These are phyloP conservation scores for Bocquillonia castaneifolia DNA, from an alignment of 441 rosid genomes.

Conservation along the genomic window DNA sequence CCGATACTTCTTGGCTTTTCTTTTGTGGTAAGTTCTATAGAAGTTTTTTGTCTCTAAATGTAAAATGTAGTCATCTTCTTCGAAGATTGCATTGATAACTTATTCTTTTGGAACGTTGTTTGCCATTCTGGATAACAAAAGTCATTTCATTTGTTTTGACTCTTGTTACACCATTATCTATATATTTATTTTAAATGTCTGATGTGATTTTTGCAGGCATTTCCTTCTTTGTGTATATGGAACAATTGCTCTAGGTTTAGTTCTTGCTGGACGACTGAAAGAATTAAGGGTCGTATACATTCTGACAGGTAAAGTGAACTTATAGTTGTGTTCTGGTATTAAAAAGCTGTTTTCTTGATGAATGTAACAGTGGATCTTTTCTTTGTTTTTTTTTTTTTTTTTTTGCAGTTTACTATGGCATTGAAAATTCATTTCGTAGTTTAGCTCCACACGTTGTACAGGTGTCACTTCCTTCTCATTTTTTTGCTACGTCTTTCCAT, in stretches of 20 bases:
- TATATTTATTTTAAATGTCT: constrained; percentile 17
- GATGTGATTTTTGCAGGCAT: constrained; percentile 56
- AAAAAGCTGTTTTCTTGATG: neutral
- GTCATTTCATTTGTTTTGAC: constrained; percentile 2
- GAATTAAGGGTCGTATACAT: constrained; percentile 57
- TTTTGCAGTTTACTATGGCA: constrained; percentile 69
- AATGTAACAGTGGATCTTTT: constrained; percentile 13
- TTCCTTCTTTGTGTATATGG: constrained; percentile 79
- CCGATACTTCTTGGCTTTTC: constrained; percentile 67
- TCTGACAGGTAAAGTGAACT: constrained; percentile 44
- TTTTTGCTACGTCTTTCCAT: neutral
- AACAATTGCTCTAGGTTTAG: constrained; percentile 57
- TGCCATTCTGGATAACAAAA: neutral
- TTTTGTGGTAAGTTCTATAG: constrained; percentile 54
- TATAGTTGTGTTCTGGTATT: neutral
- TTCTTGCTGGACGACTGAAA: constrained; percentile 74
- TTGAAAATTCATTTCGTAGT: constrained; percentile 59
- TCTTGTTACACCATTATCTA: constrained; percentile 4
- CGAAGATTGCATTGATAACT: neutral
- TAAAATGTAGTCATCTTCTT: neutral
- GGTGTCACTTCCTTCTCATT: constrained; percentile 25
- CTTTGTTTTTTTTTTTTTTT: neutral
- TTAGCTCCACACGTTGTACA: constrained; percentile 71
- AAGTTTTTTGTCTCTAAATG: constrained; percentile 5
- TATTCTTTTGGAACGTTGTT: constrained; percentile 8